phyloP scores from a whole-genome alignment of 139 green algal species.

The Tetraselmis striata region DNA sequence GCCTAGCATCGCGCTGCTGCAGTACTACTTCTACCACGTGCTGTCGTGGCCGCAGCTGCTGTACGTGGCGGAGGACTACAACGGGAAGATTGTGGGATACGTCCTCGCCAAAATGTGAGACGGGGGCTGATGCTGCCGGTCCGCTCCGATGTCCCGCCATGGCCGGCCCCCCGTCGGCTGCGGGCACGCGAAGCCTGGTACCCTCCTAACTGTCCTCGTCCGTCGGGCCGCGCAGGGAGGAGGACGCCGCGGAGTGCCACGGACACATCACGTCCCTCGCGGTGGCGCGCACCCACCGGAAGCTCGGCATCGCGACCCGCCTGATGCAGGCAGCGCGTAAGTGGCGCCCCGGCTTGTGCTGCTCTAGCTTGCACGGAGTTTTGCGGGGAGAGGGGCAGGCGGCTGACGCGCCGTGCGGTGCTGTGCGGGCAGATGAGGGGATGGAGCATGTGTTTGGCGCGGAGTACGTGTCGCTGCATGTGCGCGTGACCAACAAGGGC shows the following conservation, averaged over 20 bases:
- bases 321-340: slow-evolving; percentile 90
- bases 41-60: slow-evolving; percentile 97
- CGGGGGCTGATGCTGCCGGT: no score
- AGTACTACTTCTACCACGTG: slow-evolving; percentile 99
- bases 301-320: slow-evolving; percentile 90
- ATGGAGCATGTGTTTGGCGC: slow-evolving; percentile 94
- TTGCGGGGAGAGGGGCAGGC: no score
- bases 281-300: slow-evolving; percentile 89
- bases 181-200: no score
- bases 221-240: slow-evolving; percentile 89
- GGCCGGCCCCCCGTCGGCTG: no score
- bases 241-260: slow-evolving; percentile 74
- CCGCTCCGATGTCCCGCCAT: no score
- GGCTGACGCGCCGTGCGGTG: no score
- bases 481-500: slow-evolving; percentile 90
- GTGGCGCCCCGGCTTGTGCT: slow-evolving; percentile 7
- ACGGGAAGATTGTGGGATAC: slow-evolving; percentile 95
- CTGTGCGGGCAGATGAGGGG: slow-evolving; percentile 73
- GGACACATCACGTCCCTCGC: slow-evolving; percentile 97
- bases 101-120: slow-evolving; percentile 97
- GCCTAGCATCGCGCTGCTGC: slow-evolving; percentile 23
- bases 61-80: slow-evolving; percentile 94
- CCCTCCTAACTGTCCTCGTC: no score
- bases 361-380: no score
- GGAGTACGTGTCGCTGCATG: slow-evolving; percentile 91